A percentile compares a stretch with the other conserved stretches of the same genome.
Conservation (phyloP, 352 stramenopile genomes). For the Phytophthora agathidicida region DNA sequence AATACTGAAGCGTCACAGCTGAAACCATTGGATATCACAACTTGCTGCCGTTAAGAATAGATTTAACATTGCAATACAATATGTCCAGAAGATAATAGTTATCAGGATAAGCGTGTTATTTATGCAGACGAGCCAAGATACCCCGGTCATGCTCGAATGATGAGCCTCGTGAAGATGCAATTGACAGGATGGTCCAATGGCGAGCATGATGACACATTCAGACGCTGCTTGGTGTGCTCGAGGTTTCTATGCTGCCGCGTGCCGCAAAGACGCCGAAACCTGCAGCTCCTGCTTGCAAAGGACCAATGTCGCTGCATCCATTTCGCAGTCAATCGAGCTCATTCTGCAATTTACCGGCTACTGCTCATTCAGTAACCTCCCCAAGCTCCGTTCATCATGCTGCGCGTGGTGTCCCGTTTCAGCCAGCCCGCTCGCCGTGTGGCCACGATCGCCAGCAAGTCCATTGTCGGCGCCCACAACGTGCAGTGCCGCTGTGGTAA, state of each 20-base stretch:
- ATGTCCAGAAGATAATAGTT: no score
- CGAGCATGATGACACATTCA: constrained; percentile 6
- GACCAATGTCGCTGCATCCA: background rate
- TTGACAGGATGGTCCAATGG: constrained; percentile 17
- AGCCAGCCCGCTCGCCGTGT: constrained; percentile 28
- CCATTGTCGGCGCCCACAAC: constrained; percentile 20
- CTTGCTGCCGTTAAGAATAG: no score
- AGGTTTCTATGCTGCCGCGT: constrained; percentile 30
- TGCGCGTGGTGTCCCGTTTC: constrained; percentile 37
- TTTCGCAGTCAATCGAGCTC: constrained; percentile 6
- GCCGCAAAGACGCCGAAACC: constrained; percentile 23
- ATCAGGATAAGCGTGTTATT: background rate
- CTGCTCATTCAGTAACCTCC: constrained; percentile 15
- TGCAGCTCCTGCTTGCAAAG: constrained; percentile 30
- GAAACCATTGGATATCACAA: background rate
- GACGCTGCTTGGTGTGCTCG: constrained; percentile 16
- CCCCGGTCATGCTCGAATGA: no score
- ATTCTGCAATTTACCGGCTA: constrained; percentile 29
- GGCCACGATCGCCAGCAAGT: constrained; percentile 12
- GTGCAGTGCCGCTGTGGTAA: constrained; percentile 34
- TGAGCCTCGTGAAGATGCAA: constrained; percentile 16
- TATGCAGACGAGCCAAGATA: constrained; percentile 8
- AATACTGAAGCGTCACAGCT: constrained; percentile 10
- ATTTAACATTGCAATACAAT: no score
- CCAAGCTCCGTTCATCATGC: constrained; percentile 25